Conservation (phyloP, 768 basidiomycete species). For the Auricularia sp. region DNA sequence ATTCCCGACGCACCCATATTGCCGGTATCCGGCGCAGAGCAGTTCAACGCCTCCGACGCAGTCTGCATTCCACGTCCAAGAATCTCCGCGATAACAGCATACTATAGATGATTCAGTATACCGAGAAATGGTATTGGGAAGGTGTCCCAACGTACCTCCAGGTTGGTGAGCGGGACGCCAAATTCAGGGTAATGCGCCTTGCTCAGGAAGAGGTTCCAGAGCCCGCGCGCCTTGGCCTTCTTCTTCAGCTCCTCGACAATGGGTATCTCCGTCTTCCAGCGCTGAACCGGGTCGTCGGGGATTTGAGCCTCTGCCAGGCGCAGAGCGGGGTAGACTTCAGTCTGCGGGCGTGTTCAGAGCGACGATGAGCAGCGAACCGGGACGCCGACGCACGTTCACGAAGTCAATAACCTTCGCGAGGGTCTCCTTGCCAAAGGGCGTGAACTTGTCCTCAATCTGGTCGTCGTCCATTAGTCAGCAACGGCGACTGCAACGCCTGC, state of each 20-base stretch:
- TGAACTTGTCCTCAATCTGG: slow-evolving; percentile 88
- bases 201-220: slow-evolving; percentile 97
- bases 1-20: slow-evolving; percentile 70
- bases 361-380: not conserved
- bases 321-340: slow-evolving; percentile 77
- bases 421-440: slow-evolving; percentile 77
- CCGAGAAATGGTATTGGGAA: not conserved
- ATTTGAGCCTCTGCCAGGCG: slow-evolving; percentile 73
- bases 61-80: slow-evolving; percentile 76
- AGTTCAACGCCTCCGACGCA: slow-evolving; percentile 83
- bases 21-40: slow-evolving; percentile 93
- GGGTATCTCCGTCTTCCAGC: slow-evolving; percentile 80
- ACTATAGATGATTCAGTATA: slow-evolving; percentile 34
- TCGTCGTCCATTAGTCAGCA: not conserved
- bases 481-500: not conserved
- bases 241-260: slow-evolving; percentile 75
- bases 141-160: slow-evolving; percentile 53
- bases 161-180: slow-evolving; percentile 83
- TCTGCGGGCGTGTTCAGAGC: slow-evolving; percentile 32
- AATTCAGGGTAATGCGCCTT: slow-evolving; percentile 84
- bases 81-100: slow-evolving; percentile 95
- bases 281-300: slow-evolving; percentile 56
- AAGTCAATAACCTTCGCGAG: slow-evolving; percentile 77
- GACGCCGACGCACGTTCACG: slow-evolving; percentile 49
- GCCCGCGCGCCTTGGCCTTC: slow-evolving; percentile 77